phyloP scores from a whole-genome alignment of 2,329 filamentous ascomycete genomes.

The Aureobasidium namibiae region DNA sequence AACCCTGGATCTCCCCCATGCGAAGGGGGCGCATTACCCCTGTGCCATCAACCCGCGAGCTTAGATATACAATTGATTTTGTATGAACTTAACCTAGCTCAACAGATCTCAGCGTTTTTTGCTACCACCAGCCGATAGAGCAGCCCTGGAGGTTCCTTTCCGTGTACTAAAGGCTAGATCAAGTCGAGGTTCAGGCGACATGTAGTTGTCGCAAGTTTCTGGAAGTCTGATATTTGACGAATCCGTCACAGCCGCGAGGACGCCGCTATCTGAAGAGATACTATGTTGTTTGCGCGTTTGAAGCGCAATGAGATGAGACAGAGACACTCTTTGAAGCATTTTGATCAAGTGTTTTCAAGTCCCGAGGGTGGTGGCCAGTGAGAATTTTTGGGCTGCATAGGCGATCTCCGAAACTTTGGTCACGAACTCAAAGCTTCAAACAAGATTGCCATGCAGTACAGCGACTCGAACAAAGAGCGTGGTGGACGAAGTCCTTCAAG shows the following conservation, averaged over 20 bases:
- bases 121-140: not conserved
- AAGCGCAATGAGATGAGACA: not conserved
- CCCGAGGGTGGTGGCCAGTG: not conserved
- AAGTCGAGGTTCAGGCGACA: not conserved
- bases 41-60: not conserved
- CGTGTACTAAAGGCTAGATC: not conserved
- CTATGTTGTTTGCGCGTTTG: not conserved
- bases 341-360: not conserved
- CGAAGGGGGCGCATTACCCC: not conserved
- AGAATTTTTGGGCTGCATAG: not conserved
- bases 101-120: not conserved
- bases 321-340: not conserved
- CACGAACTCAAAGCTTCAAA: not conserved
- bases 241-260: too few species aligned
- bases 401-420: not conserved
- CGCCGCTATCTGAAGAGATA: not conserved
- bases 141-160: not conserved
- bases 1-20: conserved; percentile 1
- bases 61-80: not conserved
- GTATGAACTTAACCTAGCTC: not conserved
- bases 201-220: not conserved
- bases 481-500: too few species aligned
- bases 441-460: not conserved
- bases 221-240: not conserved
- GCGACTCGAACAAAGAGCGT: too few species aligned